Evolutionary conservation across 768 basidiomycete genomes (phyloP).

Genomic region (Xerocomellus chrysenteron): DNA sequence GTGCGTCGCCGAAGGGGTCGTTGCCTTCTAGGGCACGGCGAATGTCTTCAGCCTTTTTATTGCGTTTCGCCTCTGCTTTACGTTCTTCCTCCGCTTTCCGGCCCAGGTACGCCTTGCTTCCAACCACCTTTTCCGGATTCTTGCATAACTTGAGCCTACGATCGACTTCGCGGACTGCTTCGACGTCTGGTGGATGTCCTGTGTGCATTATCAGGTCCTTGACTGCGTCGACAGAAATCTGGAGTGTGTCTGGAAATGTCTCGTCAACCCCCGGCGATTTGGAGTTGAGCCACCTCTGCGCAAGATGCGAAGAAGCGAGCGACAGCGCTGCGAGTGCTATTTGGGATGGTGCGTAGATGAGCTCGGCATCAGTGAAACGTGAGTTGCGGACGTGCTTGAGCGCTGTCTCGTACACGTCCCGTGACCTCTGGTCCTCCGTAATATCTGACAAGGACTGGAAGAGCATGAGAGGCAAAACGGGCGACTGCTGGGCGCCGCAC

Average conservation of each 20-base stretch:
- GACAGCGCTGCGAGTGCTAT: constrained; percentile 83
- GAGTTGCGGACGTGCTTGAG: constrained; percentile 69
- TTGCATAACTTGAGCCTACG: constrained; percentile 83
- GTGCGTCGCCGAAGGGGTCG: constrained; percentile 71
- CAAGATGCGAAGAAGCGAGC: constrained; percentile 59
- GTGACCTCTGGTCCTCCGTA: constrained; percentile 46
- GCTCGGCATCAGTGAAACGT: constrained; percentile 86
- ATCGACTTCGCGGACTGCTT: constrained; percentile 86
- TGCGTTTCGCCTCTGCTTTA: constrained; percentile 67
- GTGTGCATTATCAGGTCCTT: constrained; percentile 51
- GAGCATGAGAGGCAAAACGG: constrained; percentile 9
- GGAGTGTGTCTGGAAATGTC: constrained; percentile 21
- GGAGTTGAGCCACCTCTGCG: constrained; percentile 57
- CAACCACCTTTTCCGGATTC: constrained; percentile 93
- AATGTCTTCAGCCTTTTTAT: constrained; percentile 53
- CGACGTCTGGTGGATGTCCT: constrained; percentile 70
- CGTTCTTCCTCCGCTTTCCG: constrained; percentile 72
- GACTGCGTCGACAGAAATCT: constrained; percentile 43
- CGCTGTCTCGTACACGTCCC: constrained; percentile 63
- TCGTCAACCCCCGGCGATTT: constrained; percentile 29
- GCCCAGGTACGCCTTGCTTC: constrained; percentile 78
- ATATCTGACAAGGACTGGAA: constrained; percentile 57
- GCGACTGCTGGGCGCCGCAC: constrained; percentile 38
- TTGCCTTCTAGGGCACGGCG: constrained; percentile 46
- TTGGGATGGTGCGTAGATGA: constrained; percentile 91